A percentile compares a stretch with the other conserved stretches of the same genome.
Conservation (phyloP, 1,139 yeast genomes). For the Tardiomyces blankii region DNA sequence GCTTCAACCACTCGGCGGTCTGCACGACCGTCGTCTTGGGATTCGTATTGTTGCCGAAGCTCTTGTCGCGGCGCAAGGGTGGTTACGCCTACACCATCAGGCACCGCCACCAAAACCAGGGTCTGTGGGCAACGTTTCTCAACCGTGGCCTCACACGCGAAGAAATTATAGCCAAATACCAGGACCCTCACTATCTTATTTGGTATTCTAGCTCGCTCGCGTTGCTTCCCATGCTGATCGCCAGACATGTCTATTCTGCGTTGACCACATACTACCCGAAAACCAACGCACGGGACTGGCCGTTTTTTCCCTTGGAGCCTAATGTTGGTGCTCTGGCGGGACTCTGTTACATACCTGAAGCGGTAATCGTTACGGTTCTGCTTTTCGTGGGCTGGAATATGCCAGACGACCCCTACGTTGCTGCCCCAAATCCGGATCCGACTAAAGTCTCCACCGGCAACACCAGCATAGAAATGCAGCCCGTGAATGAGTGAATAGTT, state of each 20-base stretch:
- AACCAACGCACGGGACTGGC: background rate
- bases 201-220: background rate
- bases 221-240: background rate
- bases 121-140: too few relatives aligned
- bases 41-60: background rate
- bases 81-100: background rate
- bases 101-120: background rate
- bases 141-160: background rate
- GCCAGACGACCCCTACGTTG: background rate
- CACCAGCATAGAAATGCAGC: too few relatives aligned
- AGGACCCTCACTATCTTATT: background rate
- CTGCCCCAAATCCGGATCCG: too few relatives aligned
- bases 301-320: background rate
- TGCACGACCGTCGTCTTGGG: background rate
- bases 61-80: background rate
- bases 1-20: background rate
- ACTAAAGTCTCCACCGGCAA: too few relatives aligned
- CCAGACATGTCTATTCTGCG: background rate
- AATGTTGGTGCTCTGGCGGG: background rate
- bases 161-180: background rate
- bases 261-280: background rate
- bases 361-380: background rate
- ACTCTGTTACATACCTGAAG: background rate
- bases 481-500: too few relatives aligned
- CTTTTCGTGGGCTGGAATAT: background rate